Base-by-base conservation (phyloP, 441 rosid species). In the Macaranga tanarius region DNA sequence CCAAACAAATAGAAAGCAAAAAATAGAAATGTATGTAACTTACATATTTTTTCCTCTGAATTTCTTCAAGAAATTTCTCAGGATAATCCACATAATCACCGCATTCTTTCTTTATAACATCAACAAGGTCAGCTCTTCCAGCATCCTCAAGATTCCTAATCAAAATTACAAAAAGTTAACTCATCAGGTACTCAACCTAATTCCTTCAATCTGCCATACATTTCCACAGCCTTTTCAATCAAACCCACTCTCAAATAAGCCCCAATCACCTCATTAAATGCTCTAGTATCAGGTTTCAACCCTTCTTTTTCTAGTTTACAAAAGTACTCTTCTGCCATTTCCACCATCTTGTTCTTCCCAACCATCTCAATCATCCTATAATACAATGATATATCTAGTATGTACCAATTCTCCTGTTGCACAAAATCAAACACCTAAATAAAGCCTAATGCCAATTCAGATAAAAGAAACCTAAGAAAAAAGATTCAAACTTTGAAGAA, bases 201-300 rank as follows among this genome's bases (percentile, higher is more conserved):
- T 22, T 69, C 79, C 75, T 88, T 88, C 80, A 86, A 78, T 26
- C 48, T 71, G 58, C 68, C 79, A 31, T 88, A 86, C 8, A 73
- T 85, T 73, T 81, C 80, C 86, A 88, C 80, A 42, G 92, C 92
- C 83, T 84, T 84, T 28, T 83, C 88, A 40, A 77, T 77, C 90
- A 83, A 71, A 45, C 71, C 85, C 64, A 73, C 84, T 22, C 73
- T 72, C 5, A 86, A 64, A 76, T 88, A 88, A 44, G 85, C 83
- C 64, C 89, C 90, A 67, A 87, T 83, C 90, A 88, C 81, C 82
- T 88, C 92, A 5, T 84, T 83, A 72, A 76, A 88, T 3, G 83
- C 74, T 73, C 87, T 81, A 5, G 93, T 79, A 63, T 87, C 82
- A 1, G 84, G 84, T 77, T 81, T 79, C 78, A 83, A 60, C 62